A percentile compares a stretch with the other conserved stretches of the same genome.
Conservation (phyloP, 345 rosid species). For the Reutealis trisperma region DNA sequence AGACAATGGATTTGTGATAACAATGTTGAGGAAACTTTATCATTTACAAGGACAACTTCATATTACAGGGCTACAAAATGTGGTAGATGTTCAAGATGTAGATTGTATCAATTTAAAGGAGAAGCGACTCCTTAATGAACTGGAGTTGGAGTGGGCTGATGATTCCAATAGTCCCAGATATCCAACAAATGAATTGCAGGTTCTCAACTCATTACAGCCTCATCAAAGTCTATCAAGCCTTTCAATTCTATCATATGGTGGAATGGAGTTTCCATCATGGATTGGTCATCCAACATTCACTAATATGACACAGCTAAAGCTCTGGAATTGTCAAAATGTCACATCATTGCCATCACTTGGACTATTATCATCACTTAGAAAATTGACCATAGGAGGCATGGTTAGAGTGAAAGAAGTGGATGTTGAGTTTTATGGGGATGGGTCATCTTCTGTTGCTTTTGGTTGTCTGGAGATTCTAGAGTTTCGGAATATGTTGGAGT, state of each 20-base stretch:
- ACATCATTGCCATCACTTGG: neutral
- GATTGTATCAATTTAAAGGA: neutral
- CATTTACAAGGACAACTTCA: neutral
- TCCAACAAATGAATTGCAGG: neutral
- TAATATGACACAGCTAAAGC: neutral
- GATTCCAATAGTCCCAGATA: too few relatives aligned
- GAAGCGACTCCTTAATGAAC: neutral
- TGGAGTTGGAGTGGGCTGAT: neutral
- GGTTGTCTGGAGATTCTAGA: conserved; percentile 11
- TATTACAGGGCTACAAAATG: neutral
- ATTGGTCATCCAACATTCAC: neutral
- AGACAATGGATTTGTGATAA: neutral
- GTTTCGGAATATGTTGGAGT: conserved; percentile 16
- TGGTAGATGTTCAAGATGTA: neutral
- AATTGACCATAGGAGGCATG: neutral
- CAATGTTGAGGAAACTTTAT: neutral
- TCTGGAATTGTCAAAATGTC: neutral
- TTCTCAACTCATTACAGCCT: neutral
- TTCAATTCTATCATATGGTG: neutral
- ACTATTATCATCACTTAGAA: neutral
- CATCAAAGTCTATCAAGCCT: neutral
- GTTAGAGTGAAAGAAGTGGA: conserved; percentile 6
- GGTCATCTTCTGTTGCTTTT: neutral
- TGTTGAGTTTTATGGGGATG: conserved; percentile 17
- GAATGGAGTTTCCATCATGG: neutral